Conservation (phyloP, 2,329 filamentous ascomycete species). For the Claviceps sp. region DNA sequence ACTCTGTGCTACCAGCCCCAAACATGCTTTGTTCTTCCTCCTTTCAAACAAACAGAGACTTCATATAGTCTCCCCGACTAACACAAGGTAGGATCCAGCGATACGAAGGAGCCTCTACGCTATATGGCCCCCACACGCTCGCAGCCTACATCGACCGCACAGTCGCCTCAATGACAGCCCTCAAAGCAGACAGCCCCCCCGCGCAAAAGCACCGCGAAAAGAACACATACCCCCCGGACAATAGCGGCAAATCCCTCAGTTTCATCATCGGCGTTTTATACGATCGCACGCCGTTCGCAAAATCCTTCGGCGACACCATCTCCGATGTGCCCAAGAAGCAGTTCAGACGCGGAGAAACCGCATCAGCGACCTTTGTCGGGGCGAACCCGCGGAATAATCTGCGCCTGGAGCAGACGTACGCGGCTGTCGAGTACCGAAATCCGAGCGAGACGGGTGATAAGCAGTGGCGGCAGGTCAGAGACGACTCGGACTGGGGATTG, state of each 20-base stretch:
- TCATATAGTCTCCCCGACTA: not conserved
- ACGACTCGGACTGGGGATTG: slow-evolving; percentile 71
- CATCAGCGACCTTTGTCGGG: slow-evolving; percentile 61
- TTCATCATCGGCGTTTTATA: slow-evolving; percentile 70
- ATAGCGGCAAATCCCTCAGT: slow-evolving; percentile 57
- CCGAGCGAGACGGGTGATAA: slow-evolving; percentile 10
- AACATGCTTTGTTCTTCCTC: not conserved
- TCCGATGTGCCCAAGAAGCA: slow-evolving; percentile 30
- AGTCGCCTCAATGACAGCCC: slow-evolving; percentile 52
- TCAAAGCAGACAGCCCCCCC: slow-evolving; percentile 34
- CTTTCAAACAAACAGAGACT: not conserved
- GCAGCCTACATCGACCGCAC: slow-evolving; percentile 77
- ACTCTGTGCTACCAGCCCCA: not conserved
- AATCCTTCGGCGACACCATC: slow-evolving; percentile 55
- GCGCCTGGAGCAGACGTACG: slow-evolving; percentile 62
- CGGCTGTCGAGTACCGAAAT: slow-evolving; percentile 47
- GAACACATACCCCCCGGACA: slow-evolving; percentile 59
- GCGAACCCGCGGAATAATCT: slow-evolving; percentile 85
- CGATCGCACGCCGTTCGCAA: slow-evolving; percentile 52
- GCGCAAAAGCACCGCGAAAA: slow-evolving; percentile 16
- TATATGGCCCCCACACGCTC: slow-evolving; percentile 76
- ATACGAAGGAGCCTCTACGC: slow-evolving; percentile 80
- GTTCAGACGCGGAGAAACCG: slow-evolving; percentile 43
- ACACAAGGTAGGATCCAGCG: slow-evolving; percentile 48
- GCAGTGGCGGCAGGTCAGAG: slow-evolving; percentile 53